Evolutionary conservation across 176 grass and related monocot species (phyloP).

Genomic region (Miscanthus lutarioriparius): DNA sequence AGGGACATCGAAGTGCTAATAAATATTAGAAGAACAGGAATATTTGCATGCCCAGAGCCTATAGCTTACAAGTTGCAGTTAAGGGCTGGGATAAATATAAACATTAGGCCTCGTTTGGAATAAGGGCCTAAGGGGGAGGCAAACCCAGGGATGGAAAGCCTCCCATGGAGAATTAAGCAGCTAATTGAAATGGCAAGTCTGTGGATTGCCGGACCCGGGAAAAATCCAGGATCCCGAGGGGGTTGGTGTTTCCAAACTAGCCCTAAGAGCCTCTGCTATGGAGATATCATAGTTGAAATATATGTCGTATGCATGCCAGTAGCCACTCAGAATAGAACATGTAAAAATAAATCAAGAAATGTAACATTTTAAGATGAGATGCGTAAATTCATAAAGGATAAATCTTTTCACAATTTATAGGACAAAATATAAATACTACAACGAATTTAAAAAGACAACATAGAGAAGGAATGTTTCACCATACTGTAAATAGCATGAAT

Average conservation of each 20-base stretch:
- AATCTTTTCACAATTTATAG: conserved; percentile 14
- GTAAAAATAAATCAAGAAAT: conserved; percentile 8
- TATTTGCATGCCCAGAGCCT: conserved; percentile 3
- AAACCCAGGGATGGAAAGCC: background rate
- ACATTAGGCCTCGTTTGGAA: background rate
- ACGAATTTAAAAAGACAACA: conserved; percentile 32
- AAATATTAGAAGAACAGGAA: background rate
- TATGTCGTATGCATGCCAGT: background rate
- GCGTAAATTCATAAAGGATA: background rate
- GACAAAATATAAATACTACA: conserved; percentile 18
- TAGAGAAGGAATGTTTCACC: conserved; percentile 72
- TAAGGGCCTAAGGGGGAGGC: background rate
- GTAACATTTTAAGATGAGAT: background rate
- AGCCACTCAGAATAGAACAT: background rate
- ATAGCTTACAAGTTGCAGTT: conserved; percentile 7
- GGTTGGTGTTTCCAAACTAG: background rate
- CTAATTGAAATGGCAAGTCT: background rate
- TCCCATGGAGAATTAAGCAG: background rate
- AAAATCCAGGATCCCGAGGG: background rate
- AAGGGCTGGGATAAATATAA: conserved; percentile 15
- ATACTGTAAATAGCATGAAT: conserved; percentile 98
- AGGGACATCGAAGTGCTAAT: background rate
- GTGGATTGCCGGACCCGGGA: background rate
- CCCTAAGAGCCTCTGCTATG: background rate
- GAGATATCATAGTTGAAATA: background rate